Conservation (phyloP, 2,329 filamentous ascomycete species). For the Microsporum audouinii region DNA sequence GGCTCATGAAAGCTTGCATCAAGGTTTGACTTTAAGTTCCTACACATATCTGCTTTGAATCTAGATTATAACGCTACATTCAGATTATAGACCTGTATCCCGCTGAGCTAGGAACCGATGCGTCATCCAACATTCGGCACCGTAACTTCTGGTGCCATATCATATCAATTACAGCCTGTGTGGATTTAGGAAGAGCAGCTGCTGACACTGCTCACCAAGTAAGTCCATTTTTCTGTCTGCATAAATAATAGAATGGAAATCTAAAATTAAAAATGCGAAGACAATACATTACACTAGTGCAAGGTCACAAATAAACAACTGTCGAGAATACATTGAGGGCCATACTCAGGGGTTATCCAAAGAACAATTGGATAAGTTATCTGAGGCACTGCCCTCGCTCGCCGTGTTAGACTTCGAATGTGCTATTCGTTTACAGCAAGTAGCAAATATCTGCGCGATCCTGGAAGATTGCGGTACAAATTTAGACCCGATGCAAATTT, state of each 20-base stretch:
- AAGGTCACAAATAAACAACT: constrained; percentile 43
- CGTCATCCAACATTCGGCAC: constrained; percentile 41
- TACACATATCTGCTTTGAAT: neutral
- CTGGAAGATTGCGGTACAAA: neutral
- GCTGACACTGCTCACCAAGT: neutral
- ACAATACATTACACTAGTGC: constrained; percentile 51
- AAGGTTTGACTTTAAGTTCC: constrained; percentile 25
- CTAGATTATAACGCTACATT: neutral
- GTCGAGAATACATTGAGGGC: constrained; percentile 48
- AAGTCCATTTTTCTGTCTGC: neutral
- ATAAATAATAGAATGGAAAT: neutral
- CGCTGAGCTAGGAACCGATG: constrained; percentile 13
- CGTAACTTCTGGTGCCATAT: constrained; percentile 62
- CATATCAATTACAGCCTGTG: constrained; percentile 40
- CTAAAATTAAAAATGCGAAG: constrained; percentile 21
- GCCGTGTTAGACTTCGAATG: neutral
- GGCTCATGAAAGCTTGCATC: constrained; percentile 41
- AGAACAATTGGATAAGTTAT: constrained; percentile 47
- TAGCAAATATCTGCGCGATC: neutral
- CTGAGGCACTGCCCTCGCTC: neutral
- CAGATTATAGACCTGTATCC: constrained; percentile 35
- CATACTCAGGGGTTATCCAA: constrained; percentile 37
- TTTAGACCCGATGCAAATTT: neutral
- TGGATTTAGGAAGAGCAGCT: constrained; percentile 36
- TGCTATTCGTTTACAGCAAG: neutral